Percentiles rank a stretch among this genome's conserved stretches.
These are phyloP conservation scores for Panellus pusillus DNA, from an alignment of 768 basidiomycete species.

Conservation along the genomic window DNA sequence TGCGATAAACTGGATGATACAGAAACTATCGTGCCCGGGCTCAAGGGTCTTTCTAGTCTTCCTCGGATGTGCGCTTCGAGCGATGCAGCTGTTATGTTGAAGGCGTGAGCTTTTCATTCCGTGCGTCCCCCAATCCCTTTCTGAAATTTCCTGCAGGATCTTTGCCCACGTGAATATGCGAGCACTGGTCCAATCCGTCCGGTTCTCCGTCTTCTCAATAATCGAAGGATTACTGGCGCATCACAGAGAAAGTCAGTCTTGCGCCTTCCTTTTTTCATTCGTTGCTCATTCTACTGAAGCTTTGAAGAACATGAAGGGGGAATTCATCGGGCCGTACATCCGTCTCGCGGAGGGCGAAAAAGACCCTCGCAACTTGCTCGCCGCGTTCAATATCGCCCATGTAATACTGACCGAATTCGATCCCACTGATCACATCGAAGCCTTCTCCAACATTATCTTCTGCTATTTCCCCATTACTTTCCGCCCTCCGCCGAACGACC, in stretches of 20 bases:
- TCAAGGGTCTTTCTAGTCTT: conserved; percentile 73
- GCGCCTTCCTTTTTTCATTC: neutral
- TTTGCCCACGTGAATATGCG: conserved; percentile 81
- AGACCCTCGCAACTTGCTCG: conserved; percentile 89
- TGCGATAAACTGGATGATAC: conserved; percentile 84
- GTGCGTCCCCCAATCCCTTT: neutral
- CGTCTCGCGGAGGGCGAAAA: conserved; percentile 92
- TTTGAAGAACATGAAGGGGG: conserved; percentile 68
- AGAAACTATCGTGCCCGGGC: conserved; percentile 79
- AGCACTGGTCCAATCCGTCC: conserved; percentile 75
- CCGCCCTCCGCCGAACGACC: conserved; percentile 90
- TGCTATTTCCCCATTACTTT: conserved; percentile 99
- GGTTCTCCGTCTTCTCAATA: conserved; percentile 79
- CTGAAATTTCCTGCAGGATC: conserved; percentile 46
- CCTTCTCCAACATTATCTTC: conserved; percentile 91
- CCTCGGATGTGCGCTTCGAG: conserved; percentile 60
- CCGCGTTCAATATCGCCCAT: conserved; percentile 87
- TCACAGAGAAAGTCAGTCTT: conserved; percentile 60
- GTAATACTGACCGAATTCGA: conserved; percentile 90
- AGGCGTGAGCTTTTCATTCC: conserved; percentile 44
- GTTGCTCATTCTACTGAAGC: conserved; percentile 38
- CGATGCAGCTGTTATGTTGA: conserved; percentile 64
- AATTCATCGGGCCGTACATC: conserved; percentile 77
- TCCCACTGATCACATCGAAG: conserved; percentile 69
- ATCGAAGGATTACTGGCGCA: conserved; percentile 75